A percentile compares a stretch with the other conserved stretches of the same genome.
phyloP scores from a whole-genome alignment of 345 rosid species.

The thale cress (Arabidopsis thaliana) region DNA sequence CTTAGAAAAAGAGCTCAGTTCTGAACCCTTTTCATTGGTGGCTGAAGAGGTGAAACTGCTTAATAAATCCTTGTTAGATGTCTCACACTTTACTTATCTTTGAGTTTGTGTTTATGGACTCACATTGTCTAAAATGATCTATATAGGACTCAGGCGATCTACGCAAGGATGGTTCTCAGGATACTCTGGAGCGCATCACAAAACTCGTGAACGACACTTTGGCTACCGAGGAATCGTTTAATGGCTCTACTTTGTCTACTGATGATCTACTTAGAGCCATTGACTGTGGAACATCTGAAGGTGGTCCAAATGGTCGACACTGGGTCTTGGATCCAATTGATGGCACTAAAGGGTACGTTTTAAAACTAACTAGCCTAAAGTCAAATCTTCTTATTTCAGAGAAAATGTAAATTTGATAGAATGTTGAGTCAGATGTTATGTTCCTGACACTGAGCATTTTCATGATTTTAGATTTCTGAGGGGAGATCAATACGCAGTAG shows the following conservation, averaged over 20 bases:
- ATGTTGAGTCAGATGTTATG: background rate
- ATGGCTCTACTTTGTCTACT: conserved; percentile 54
- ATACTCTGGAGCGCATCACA: conserved; percentile 72
- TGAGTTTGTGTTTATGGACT: conserved; percentile 8
- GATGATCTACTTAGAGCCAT: conserved; percentile 77
- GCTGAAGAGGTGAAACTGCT: conserved; percentile 83
- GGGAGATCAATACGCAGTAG: conserved; percentile 95
- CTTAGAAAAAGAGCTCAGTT: conserved; percentile 72
- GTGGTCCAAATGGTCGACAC: conserved; percentile 87
- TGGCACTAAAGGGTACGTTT: conserved; percentile 96
- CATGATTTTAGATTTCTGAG: conserved; percentile 65
- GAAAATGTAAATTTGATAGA: conserved; percentile 2
- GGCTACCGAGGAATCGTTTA: conserved; percentile 62
- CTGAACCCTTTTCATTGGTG: conserved; percentile 78
- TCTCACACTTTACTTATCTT: conserved; percentile 8
- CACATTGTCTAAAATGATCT: conserved; percentile 30
- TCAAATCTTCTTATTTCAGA: background rate
- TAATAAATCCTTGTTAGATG: background rate
- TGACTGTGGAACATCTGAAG: conserved; percentile 85
- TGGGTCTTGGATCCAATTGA: conserved; percentile 99
- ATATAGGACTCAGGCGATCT: conserved; percentile 84
- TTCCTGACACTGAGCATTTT: conserved; percentile 21
- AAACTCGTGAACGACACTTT: conserved; percentile 82
- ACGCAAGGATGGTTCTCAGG: conserved; percentile 64
- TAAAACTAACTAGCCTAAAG: background rate